These are phyloP conservation scores for Cladorrhinum sp. DNA, from an alignment of 2,329 filamentous ascomycete genomes.

Conservation along the genomic window DNA sequence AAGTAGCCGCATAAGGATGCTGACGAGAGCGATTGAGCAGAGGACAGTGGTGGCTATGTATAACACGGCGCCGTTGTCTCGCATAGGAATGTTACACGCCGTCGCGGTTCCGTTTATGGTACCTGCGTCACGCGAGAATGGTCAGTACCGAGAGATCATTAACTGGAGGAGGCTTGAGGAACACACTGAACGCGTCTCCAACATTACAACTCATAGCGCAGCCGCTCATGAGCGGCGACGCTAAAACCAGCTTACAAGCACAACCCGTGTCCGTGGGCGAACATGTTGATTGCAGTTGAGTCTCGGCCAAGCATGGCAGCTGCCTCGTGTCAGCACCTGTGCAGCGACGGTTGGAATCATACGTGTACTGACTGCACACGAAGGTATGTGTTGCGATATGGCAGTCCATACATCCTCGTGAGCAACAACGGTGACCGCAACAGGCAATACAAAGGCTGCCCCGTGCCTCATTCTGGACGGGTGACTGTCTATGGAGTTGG, in stretches of 20 bases:
- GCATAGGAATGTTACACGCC: neutral
- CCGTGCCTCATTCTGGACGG: neutral
- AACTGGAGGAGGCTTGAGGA: neutral
- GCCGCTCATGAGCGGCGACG: neutral
- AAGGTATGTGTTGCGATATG: neutral
- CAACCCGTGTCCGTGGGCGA: neutral
- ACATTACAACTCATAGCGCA: neutral
- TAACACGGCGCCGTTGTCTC: neutral
- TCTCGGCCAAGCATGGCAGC: neutral
- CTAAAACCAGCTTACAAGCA: neutral
- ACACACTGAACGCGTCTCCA: neutral
- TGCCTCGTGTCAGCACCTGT: neutral
- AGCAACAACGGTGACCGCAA: neutral
- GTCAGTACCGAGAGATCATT: neutral
- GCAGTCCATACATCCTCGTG: neutral
- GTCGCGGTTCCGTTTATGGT: neutral
- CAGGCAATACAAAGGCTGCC: neutral
- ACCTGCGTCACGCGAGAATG: neutral
- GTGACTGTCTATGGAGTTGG: neutral
- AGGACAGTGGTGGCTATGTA: neutral
- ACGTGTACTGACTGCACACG: neutral
- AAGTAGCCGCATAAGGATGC: neutral
- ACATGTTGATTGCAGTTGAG: neutral
- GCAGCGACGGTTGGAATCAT: neutral
- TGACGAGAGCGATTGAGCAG: neutral